Evolutionary conservation across 441 rosid genomes (phyloP), one percentile per base, ranked within the genome.

Genomic region (Eutrema salsugineum): DNA sequence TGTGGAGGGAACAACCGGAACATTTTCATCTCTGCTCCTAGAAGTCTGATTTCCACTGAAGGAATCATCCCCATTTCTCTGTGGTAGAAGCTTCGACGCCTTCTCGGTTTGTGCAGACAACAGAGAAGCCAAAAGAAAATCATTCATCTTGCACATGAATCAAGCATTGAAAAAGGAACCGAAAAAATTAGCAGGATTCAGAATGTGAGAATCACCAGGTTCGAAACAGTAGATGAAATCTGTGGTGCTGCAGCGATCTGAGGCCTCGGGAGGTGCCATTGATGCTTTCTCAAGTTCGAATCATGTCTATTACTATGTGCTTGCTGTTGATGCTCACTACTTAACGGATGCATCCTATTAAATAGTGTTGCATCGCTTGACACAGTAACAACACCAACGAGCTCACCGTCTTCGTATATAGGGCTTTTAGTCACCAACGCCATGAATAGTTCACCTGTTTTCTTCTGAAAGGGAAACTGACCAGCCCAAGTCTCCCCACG

Each of bases 401-500:
- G 86, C 80, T 83, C 83, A 48, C 91, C 91, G 7, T 66, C 83
- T 73, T 87, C 90, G 22, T 88, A 91, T 5, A 91, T 57, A 3
- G 85, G 90, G 71, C 83, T 88, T 50, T 83, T 91, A 60, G 92
- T 84, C 80, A 83, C 83, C 72, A 84, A 40, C 0, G 90, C 97
- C 89, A 83, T 85, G 67, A 93, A 88, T 0, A 71, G 49, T 60
- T 91, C 87, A 47, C 97, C 96, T 0, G 91, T 80, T 71, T 71
- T 84, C 79, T 83, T 87, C 86, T 71, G 89, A 57, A 86, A 80
- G 33, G 94, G 98, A 65, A 93, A 89, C 84, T 77, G 97, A 61
- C 96, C 97, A 14, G 92, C 86, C 98, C 97, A 91, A 43, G 88
- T 78, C 53, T 82, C 79, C 16, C 92, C 93, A 46, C 69, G 78